Evolutionary conservation across 2,329 filamentous ascomycete genomes (phyloP).

Genomic region (Byssoonygena ceratinophila): DNA sequence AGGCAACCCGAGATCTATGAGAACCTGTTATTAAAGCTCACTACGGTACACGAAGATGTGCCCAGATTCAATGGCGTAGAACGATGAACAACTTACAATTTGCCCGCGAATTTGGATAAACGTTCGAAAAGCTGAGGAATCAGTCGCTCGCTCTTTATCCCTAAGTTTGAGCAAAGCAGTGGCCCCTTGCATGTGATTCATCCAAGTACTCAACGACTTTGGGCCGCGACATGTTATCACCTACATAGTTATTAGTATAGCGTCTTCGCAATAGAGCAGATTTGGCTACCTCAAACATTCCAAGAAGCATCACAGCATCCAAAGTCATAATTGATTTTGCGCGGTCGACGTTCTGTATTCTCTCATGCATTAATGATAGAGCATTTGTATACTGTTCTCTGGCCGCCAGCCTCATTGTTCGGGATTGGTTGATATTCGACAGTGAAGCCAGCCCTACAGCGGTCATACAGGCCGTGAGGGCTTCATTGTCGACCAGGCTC

Average conservation of each 20-base stretch:
- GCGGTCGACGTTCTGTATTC: constrained; percentile 26
- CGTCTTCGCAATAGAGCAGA: neutral
- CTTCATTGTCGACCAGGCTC: constrained; percentile 21
- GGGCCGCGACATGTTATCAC: constrained; percentile 34
- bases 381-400: constrained; percentile 46
- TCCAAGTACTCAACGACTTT: constrained; percentile 42
- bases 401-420: constrained; percentile 39
- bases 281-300: constrained; percentile 49
- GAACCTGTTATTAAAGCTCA: neutral
- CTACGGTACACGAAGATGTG: too few species aligned
- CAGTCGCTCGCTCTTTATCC: constrained; percentile 17
- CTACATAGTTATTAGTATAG: constrained; percentile 19
- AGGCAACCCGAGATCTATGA: constrained; percentile 12
- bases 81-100: constrained; percentile 11
- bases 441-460: constrained; percentile 51
- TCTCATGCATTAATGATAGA: constrained; percentile 35
- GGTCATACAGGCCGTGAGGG: constrained; percentile 41
- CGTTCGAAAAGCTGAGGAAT: neutral
- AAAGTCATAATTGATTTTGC: constrained; percentile 37
- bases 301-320: constrained; percentile 48
- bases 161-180: constrained; percentile 45
- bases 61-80: too few species aligned
- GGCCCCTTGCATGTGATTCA: constrained; percentile 50
- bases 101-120: constrained; percentile 12
- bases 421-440: constrained; percentile 44